Evolutionary conservation across 78 protist genomes (phyloP).

Genomic region (Planoprotostelium fungivorum): DNA sequence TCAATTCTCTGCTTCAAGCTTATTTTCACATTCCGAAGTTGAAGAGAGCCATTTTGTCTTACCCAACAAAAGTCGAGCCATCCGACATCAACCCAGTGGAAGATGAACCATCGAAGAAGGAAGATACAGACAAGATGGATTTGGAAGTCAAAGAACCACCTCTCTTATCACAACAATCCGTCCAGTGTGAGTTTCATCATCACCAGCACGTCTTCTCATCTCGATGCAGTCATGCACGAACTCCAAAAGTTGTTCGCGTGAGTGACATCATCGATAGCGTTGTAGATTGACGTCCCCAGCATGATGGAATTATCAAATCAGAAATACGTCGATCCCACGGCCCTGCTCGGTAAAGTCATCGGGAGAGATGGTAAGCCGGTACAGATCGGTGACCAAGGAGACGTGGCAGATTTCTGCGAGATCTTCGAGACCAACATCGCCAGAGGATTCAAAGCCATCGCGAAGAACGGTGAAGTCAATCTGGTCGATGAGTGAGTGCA

Average conservation of each 20-base stretch:
- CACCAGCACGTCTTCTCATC: background rate
- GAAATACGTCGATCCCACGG: background rate
- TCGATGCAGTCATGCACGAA: background rate
- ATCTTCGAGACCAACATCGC: background rate
- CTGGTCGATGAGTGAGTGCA: background rate
- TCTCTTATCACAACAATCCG: background rate
- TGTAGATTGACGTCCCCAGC: background rate
- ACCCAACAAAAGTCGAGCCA: background rate
- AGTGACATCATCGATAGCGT: background rate
- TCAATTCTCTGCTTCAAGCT: slow-evolving; percentile 39
- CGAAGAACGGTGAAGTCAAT: background rate
- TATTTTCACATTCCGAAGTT: slow-evolving; percentile 12
- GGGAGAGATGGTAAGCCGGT: background rate
- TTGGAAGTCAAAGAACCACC: too few relatives aligned
- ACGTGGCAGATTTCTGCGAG: background rate
- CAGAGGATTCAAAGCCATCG: background rate
- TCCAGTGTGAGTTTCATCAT: background rate
- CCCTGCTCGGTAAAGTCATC: background rate
- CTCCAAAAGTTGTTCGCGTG: background rate
- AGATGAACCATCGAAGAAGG: background rate
- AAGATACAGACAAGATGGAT: background rate
- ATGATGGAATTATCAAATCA: background rate
- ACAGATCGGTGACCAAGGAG: background rate
- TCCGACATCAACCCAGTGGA: background rate
- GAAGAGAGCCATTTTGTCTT: background rate